Conservation (phyloP, 73 alveolate species). For the Paramecium caudatum region DNA sequence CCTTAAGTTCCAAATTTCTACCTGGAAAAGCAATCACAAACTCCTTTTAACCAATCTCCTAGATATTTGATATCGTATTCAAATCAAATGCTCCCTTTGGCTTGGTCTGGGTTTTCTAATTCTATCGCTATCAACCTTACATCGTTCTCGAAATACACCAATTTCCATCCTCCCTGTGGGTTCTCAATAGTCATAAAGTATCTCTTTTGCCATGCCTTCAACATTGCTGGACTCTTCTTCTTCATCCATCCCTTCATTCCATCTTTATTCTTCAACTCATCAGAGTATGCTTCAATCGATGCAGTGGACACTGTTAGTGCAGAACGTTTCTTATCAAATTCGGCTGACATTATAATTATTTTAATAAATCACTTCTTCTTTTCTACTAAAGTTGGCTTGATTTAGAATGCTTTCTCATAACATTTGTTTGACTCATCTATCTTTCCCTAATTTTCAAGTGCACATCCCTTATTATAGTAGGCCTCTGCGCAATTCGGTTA, state of each 20-base stretch:
- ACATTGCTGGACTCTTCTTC: conserved; percentile 80
- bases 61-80: conserved; percentile 59
- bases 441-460: conserved; percentile 63
- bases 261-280: not conserved
- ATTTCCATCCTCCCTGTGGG: conserved; percentile 39
- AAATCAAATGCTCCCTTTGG: conserved; percentile 85
- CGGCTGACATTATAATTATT: not conserved
- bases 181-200: conserved; percentile 76
- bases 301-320: conserved; percentile 29
- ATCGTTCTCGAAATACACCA: conserved; percentile 58
- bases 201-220: conserved; percentile 83
- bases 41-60: conserved; percentile 64
- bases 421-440: conserved; percentile 46
- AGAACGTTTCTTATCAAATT: conserved; percentile 3
- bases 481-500: conserved; percentile 68
- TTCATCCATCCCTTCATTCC: conserved; percentile 79
- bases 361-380: conserved; percentile 35
- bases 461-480: conserved; percentile 71
- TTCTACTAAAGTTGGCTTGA: conserved; percentile 61
- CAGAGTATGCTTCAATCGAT: conserved; percentile 18
- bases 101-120: conserved; percentile 73
- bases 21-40: conserved; percentile 62
- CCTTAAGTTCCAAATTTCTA: conserved; percentile 78
- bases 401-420: conserved; percentile 64
- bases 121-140: conserved; percentile 1